phyloP scores from a whole-genome alignment of 495 filamentous ascomycete species.

The Letharia columbiana region DNA sequence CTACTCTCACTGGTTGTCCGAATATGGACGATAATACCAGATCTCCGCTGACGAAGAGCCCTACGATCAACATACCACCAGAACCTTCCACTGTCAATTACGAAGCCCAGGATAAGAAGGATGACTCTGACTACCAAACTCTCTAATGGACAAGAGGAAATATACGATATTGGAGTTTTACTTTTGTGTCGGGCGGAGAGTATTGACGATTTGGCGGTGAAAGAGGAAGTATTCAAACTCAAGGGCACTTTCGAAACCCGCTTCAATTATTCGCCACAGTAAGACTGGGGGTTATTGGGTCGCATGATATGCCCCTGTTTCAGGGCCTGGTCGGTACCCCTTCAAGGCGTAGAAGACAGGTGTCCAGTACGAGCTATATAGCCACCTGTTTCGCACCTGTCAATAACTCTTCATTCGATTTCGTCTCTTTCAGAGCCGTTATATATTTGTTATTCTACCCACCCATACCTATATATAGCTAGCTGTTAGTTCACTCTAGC shows the following conservation, averaged over 20 bases:
- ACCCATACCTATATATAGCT: too few relatives aligned
- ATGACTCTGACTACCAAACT: slow-evolving; percentile 15
- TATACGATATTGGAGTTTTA: slow-evolving; percentile 23
- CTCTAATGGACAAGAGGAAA: slow-evolving; percentile 19
- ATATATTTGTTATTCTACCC: too few relatives aligned
- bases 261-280: slow-evolving; percentile 14
- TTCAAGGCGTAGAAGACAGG: too few relatives aligned
- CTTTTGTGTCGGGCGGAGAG: slow-evolving; percentile 17
- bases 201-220: slow-evolving; percentile 9
- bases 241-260: slow-evolving; percentile 6
- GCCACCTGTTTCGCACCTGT: too few relatives aligned
- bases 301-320: too few relatives aligned
- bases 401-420: too few relatives aligned
- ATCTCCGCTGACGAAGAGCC: neutral
- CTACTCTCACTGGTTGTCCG: neutral
- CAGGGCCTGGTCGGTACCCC: too few relatives aligned
- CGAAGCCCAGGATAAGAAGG: slow-evolving; percentile 7
- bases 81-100: slow-evolving; percentile 6
- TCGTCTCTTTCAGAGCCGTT: too few relatives aligned
- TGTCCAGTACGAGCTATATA: too few relatives aligned
- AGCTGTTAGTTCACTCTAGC: too few relatives aligned
- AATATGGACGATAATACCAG: neutral
- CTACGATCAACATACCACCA: neutral
- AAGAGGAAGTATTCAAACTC: slow-evolving; percentile 14
- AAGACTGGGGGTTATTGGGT: too few relatives aligned